These are phyloP conservation scores for Eugenia klotzschiana DNA, from an alignment of 441 rosid genomes.

Conservation along the genomic window DNA sequence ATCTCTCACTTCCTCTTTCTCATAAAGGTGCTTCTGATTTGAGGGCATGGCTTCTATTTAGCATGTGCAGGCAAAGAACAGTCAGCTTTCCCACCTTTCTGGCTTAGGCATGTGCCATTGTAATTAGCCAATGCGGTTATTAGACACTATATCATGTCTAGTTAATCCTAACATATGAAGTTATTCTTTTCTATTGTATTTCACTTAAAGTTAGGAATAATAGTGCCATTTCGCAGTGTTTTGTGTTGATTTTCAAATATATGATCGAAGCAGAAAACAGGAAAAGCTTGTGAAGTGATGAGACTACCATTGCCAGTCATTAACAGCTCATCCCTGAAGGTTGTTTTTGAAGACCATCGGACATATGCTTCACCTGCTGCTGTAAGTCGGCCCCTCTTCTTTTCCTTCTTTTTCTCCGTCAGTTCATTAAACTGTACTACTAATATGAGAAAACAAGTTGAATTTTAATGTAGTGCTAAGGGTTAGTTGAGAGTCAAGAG, in stretches of 20 bases:
- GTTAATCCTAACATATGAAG: neutral
- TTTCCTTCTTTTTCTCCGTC: neutral
- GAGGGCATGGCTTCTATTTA: neutral
- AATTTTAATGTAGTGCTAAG: neutral
- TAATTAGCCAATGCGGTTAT: neutral
- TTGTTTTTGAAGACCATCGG: slow-evolving; percentile 84
- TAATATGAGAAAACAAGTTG: neutral
- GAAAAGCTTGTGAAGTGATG: slow-evolving; percentile 66
- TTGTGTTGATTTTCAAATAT: neutral
- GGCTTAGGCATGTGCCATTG: neutral
- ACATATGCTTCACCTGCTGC: slow-evolving; percentile 77
- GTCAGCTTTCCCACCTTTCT: neutral
- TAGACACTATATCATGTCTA: neutral
- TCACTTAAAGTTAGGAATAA: neutral
- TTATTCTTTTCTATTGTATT: neutral
- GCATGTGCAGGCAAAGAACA: neutral
- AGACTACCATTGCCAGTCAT: slow-evolving; percentile 72
- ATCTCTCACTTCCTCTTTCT: neutral
- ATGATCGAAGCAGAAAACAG: slow-evolving; percentile 60
- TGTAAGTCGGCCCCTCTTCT: slow-evolving; percentile 39
- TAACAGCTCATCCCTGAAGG: slow-evolving; percentile 64
- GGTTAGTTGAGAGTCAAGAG: neutral
- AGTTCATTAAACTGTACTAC: neutral
- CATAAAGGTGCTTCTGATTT: neutral
- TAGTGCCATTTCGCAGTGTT: neutral